Evolutionary conservation across 2,329 filamentous ascomycete species (phyloP).

Genomic region (Penicillium corylophilum): DNA sequence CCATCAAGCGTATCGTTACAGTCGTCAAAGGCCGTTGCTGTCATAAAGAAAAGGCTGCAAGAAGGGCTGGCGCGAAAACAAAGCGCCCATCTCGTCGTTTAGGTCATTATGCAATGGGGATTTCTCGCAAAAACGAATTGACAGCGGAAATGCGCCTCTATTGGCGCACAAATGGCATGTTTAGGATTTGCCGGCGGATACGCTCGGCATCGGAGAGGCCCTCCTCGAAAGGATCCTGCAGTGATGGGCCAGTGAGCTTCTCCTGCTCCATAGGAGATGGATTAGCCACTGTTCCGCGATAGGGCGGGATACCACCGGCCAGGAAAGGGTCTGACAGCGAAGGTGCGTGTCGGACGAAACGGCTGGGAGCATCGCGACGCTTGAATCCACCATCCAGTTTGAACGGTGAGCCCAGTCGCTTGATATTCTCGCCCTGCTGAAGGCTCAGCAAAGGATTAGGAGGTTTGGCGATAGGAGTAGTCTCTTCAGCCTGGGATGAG

Average conservation of each 20-base stretch:
- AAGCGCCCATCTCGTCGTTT: constrained; percentile 23
- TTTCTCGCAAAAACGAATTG: constrained; percentile 22
- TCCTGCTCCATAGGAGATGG: constrained; percentile 16
- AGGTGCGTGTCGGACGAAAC: constrained; percentile 40
- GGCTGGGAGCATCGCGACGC: constrained; percentile 30
- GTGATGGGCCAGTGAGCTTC: constrained; percentile 14
- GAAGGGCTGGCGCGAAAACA: constrained; percentile 5
- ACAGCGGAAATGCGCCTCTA: constrained; percentile 18
- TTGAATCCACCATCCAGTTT: constrained; percentile 39
- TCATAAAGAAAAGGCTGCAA: constrained; percentile 28
- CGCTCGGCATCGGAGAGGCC: constrained; percentile 41
- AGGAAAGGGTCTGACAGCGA: constrained; percentile 48
- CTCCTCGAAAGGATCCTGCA: constrained; percentile 35
- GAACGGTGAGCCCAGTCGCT: constrained; percentile 51
- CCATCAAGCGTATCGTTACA: constrained; percentile 29
- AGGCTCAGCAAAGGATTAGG: constrained; percentile 33
- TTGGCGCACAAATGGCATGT: constrained; percentile 33
- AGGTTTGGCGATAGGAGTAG: constrained; percentile 21
- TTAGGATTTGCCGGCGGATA: constrained; percentile 41
- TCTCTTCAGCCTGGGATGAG: constrained; percentile 27
- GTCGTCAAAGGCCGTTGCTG: constrained; percentile 36
- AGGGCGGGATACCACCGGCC: constrained; percentile 22
- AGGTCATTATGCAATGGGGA: constrained; percentile 29
- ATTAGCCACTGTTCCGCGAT: constrained; percentile 15
- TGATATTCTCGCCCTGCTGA: constrained; percentile 39